Conservation (phyloP, 345 rosid genomes). For the Moricandia arvensis region DNA sequence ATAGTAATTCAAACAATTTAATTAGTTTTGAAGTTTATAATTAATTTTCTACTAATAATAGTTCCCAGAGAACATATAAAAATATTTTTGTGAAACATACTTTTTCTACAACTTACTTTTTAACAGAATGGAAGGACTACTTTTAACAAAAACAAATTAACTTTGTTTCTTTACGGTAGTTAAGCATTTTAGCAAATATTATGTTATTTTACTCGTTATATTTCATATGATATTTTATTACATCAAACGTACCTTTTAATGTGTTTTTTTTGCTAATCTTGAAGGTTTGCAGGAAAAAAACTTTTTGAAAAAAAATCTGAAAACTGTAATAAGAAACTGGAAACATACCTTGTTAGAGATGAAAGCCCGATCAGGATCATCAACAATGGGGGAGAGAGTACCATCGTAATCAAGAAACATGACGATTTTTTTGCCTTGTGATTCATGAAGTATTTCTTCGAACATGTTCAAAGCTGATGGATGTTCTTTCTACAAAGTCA, state of each 20-base stretch:
- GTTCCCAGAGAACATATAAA: too few relatives aligned
- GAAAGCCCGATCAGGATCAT: slow-evolving; percentile 84
- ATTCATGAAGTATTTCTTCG: slow-evolving; percentile 55
- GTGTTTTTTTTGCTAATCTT: too few relatives aligned
- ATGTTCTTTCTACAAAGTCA: slow-evolving; percentile 50
- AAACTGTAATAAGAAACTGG: neutral
- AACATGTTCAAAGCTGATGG: slow-evolving; percentile 85
- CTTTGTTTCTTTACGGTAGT: neutral
- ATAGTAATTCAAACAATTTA: too few relatives aligned
- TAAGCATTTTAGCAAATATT: neutral
- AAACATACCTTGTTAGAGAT: slow-evolving; percentile 66
- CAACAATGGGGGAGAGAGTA: slow-evolving; percentile 88
- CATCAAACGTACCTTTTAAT: too few relatives aligned
- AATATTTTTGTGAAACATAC: too few relatives aligned
- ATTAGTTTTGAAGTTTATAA: too few relatives aligned
- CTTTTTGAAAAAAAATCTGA: too few relatives aligned
- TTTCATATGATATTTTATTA: neutral
- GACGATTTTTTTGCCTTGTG: slow-evolving; percentile 73
- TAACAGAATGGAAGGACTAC: neutral
- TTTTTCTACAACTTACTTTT: too few relatives aligned
- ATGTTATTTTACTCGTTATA: neutral
- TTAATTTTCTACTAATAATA: too few relatives aligned
- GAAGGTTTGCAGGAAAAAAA: too few relatives aligned
- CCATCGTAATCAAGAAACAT: slow-evolving; percentile 96
- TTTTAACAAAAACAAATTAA: neutral